A percentile compares a stretch with the other conserved stretches of the same genome.
Evolutionary conservation across 2,329 filamentous ascomycete species (phyloP).

Genomic region (Exophiala oligosperma): DNA sequence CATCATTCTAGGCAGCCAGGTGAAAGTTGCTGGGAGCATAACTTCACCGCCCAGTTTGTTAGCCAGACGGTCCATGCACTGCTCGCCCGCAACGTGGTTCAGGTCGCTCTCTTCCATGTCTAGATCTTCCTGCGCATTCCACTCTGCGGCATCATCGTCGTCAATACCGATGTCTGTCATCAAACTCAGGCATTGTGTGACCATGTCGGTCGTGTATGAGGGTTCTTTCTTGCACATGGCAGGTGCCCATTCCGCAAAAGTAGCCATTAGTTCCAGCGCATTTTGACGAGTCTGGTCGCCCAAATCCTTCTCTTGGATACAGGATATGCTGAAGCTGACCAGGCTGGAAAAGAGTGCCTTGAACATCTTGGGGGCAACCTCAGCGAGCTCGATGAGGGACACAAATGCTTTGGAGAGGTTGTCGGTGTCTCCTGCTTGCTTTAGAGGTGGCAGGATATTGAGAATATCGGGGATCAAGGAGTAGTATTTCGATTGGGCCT

Average conservation of each 20-base stretch:
- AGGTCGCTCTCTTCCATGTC: slow-evolving; percentile 95
- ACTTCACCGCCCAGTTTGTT: slow-evolving; percentile 95
- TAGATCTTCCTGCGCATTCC: slow-evolving; percentile 90
- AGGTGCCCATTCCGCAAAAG: slow-evolving; percentile 91
- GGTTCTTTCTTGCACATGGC: slow-evolving; percentile 92
- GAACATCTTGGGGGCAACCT: slow-evolving; percentile 97
- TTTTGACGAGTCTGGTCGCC: slow-evolving; percentile 90
- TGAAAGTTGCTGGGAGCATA: slow-evolving; percentile 91
- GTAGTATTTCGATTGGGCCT: slow-evolving; percentile 85
- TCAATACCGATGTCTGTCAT: slow-evolving; percentile 97
- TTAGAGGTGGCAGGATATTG: slow-evolving; percentile 91
- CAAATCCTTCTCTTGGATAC: slow-evolving; percentile 94
- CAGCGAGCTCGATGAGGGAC: slow-evolving; percentile 89
- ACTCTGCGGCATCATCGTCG: slow-evolving; percentile 91
- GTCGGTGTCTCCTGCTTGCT: slow-evolving; percentile 86
- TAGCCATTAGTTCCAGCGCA: slow-evolving; percentile 94
- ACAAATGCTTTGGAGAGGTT: slow-evolving; percentile 87
- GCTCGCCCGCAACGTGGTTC: slow-evolving; percentile 96
- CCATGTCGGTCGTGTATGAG: slow-evolving; percentile 94
- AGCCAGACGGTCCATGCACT: slow-evolving; percentile 95
- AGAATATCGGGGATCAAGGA: slow-evolving; percentile 84
- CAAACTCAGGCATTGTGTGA: slow-evolving; percentile 93
- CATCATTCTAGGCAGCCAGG: slow-evolving; percentile 98
- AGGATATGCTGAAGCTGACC: slow-evolving; percentile 87
- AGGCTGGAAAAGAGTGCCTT: slow-evolving; percentile 89